Percentiles rank a stretch among this genome's conserved stretches.
These are phyloP conservation scores for Chlorella sorokiniana DNA, from an alignment of 139 green algal species.

Conservation along the genomic window DNA sequence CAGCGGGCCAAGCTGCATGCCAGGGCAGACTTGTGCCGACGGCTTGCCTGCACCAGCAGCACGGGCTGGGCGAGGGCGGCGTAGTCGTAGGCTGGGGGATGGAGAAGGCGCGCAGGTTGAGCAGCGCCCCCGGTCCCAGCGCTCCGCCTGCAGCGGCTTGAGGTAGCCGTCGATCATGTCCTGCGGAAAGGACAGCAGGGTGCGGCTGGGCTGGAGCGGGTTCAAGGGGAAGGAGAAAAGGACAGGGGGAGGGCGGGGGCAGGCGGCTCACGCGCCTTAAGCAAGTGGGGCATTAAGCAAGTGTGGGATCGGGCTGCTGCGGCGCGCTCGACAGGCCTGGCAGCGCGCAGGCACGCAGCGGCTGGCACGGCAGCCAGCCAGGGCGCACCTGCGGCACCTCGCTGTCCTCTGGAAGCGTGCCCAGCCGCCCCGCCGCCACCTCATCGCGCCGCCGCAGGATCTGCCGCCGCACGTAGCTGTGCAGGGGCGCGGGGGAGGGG, in stretches of 20 bases:
- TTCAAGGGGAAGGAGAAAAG: background rate
- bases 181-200: background rate
- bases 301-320: too few species aligned
- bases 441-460: constrained; percentile 44
- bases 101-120: constrained; percentile 52
- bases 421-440: constrained; percentile 49
- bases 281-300: too few species aligned
- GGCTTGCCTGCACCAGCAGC: constrained; percentile 22
- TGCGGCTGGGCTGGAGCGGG: background rate
- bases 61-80: background rate
- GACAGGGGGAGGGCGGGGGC: too few species aligned
- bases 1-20: background rate
- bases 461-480: constrained; percentile 55
- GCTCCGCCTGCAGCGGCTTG: constrained; percentile 52
- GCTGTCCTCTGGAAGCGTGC: constrained; percentile 14
- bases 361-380: background rate
- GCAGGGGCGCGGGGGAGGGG: background rate
- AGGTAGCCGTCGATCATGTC: constrained; percentile 67
- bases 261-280: too few species aligned
- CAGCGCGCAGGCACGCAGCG: too few species aligned
- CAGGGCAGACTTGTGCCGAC: background rate
- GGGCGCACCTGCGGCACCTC: background rate
- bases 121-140: constrained; percentile 69
- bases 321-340: too few species aligned
- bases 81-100: constrained; percentile 32